Conservation (phyloP, 257 asterid genomes). For the Plantago major region DNA sequence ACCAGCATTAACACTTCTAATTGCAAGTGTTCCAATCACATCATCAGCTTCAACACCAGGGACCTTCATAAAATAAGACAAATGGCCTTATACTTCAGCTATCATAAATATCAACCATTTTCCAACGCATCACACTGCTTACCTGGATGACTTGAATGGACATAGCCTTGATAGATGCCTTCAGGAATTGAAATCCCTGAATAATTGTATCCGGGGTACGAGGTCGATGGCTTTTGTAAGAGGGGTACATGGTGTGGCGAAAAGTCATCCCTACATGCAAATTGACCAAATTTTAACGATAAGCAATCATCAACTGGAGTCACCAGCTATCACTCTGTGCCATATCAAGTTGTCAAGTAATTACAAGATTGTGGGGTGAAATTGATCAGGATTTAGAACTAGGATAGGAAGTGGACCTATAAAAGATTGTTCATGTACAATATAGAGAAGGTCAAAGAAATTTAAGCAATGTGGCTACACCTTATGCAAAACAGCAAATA, state of each 20-base stretch:
- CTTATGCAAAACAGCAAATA: too few relatives aligned
- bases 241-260: conserved; percentile 85
- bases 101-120: conserved; percentile 14
- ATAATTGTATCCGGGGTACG: conserved; percentile 97
- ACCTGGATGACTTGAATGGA: conserved; percentile 96
- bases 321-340: not conserved
- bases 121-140: conserved; percentile 17
- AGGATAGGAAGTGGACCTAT: too few relatives aligned
- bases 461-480: too few relatives aligned
- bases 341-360: not conserved
- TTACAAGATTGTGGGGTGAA: too few relatives aligned
- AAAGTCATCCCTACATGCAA: conserved; percentile 74
- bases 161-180: conserved; percentile 95
- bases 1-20: conserved; percentile 77
- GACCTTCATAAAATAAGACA: conserved; percentile 54
- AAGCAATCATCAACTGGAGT: conserved; percentile 6
- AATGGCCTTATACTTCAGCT: conserved; percentile 16
- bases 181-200: conserved; percentile 94
- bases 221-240: conserved; percentile 94
- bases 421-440: too few relatives aligned
- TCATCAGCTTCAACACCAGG: conserved; percentile 99
- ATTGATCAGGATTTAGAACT: too few relatives aligned
- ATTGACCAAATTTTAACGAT: conserved; percentile 19
- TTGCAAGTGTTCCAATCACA: conserved; percentile 93
- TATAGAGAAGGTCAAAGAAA: too few relatives aligned